Evolutionary conservation across 2,329 filamentous ascomycete species (phyloP).

Genomic region (Metarhizium anisopliae): DNA sequence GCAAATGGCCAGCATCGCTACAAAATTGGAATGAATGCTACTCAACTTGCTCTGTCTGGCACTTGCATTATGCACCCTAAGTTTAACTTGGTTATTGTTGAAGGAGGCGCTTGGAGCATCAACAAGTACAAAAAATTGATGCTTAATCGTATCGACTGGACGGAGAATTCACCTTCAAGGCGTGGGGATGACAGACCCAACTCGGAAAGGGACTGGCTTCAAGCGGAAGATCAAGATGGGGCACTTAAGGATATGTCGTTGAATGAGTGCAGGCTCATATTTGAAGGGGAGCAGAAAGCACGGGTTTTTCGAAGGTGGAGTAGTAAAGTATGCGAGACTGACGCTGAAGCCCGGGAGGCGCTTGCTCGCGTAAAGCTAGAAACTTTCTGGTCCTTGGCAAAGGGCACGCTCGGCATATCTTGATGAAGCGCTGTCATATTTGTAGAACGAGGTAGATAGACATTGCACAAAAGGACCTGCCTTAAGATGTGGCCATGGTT

Average conservation of each 20-base stretch:
- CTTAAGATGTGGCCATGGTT: too few species aligned
- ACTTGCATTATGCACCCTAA: constrained; percentile 87
- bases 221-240: constrained; percentile 68
- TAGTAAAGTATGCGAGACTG: constrained; percentile 85
- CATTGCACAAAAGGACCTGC: too few species aligned
- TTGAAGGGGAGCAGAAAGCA: constrained; percentile 80
- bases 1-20: constrained; percentile 89
- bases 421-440: not conserved
- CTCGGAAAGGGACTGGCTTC: constrained; percentile 64
- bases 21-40: constrained; percentile 86
- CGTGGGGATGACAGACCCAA: constrained; percentile 52
- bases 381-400: constrained; percentile 87
- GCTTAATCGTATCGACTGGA: constrained; percentile 91
- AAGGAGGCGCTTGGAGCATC: constrained; percentile 78
- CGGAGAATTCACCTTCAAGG: constrained; percentile 69
- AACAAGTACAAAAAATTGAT: constrained; percentile 86
- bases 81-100: constrained; percentile 82
- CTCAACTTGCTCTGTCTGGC: constrained; percentile 78
- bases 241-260: constrained; percentile 69
- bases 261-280: constrained; percentile 78
- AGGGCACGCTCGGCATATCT: constrained; percentile 33
- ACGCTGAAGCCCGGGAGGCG: constrained; percentile 76
- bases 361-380: constrained; percentile 81
- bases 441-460: too few species aligned
- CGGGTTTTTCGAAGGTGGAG: constrained; percentile 81